Base-by-base conservation (phyloP, 768 basidiomycete species). In the Podaxis carcinomalis region DNA sequence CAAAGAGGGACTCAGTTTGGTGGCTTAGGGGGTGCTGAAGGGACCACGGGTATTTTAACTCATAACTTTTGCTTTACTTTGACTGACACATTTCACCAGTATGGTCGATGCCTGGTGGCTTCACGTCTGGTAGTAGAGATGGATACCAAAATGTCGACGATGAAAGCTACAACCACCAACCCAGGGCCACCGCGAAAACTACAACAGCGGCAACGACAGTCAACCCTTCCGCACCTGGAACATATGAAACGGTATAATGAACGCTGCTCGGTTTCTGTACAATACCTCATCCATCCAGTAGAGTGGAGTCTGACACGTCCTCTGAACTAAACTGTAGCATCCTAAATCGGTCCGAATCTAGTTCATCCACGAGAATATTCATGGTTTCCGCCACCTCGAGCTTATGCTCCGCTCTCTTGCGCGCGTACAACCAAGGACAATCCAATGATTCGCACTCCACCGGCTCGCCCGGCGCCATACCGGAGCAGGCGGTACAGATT, bases 371-470 rank as follows among this genome's bases (percentile, higher is more conserved):
- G n/a, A 62, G 57, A 51, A 52, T 59, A 61, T 75, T 73, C 53
- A 82, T 61, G 40, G 76, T 76, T 42, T 75, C 68, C 16, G 73
- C 63, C 16, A 77, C 56, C 37, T 74, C 72, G 51, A 74, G 65
- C 56, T 74, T 75, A 25, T 69, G 69, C 53, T 88, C 85, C 4
- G 80, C 77, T 65, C 84, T 87, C 62, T 81, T 83, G 37, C 92
- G 78, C 32, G 87, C 82, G 65, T 85, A 97, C 36, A 94, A 72
- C 85, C 92, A 89, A 0, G 88, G 83, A 69, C 95, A 98, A 68
- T 97, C 94, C 50, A 92, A 75, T 6, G 92, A 93, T 67, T 90
- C 86, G 73, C 95, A 98, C 36, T 81, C 71, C 50, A 87, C 81
- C 0, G 81, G 78, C 59, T 93, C 92, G 11, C 73, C 74, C 3